Percentiles rank a stretch among this genome's conserved stretches.
Conservation (phyloP, 1,139 yeast genomes). For the Hemisphaericaspora xylanilytica region DNA sequence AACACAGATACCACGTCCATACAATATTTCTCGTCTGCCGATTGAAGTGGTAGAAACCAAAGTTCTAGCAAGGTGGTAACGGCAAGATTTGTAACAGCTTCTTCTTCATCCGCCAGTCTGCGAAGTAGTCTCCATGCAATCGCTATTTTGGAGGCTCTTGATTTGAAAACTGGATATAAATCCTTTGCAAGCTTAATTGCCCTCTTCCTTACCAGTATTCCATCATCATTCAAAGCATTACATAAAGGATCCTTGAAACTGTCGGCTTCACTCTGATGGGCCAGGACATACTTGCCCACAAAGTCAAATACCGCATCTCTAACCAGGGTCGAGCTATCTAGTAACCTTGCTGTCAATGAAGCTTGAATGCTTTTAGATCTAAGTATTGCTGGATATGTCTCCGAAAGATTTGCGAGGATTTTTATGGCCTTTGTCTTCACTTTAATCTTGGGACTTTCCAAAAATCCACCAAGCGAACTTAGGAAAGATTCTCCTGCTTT, state of each 20-base stretch:
- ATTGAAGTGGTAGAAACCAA: slow-evolving; percentile 34
- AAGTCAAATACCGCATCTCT: slow-evolving; percentile 75
- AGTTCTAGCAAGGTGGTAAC: slow-evolving; percentile 38
- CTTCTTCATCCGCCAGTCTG: slow-evolving; percentile 71
- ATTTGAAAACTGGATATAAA: slow-evolving; percentile 41
- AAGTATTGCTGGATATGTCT: slow-evolving; percentile 51
- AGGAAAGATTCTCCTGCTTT: slow-evolving; percentile 54
- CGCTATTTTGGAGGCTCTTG: slow-evolving; percentile 32
- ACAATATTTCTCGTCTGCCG: slow-evolving; percentile 11
- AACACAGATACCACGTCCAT: slow-evolving; percentile 25
- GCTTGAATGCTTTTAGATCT: slow-evolving; percentile 48
- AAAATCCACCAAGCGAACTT: slow-evolving; percentile 43
- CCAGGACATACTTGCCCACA: slow-evolving; percentile 48
- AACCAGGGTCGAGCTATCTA: slow-evolving; percentile 66
- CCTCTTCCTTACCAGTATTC: slow-evolving; percentile 63
- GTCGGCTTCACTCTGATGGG: slow-evolving; percentile 43
- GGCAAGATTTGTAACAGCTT: slow-evolving; percentile 47
- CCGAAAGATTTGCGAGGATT: slow-evolving; percentile 44
- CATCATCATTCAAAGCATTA: slow-evolving; percentile 54
- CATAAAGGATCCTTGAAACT: slow-evolving; percentile 52
- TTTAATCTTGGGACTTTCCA: slow-evolving; percentile 56
- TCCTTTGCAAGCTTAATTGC: slow-evolving; percentile 52
- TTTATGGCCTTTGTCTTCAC: slow-evolving; percentile 65
- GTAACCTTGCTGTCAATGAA: slow-evolving; percentile 50
- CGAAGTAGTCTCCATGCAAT: slow-evolving; percentile 52